A percentile compares a stretch with the other conserved stretches of the same genome.
These are phyloP conservation scores for Trifolium repens DNA, from an alignment of 306 rosid species.

Conservation along the genomic window DNA sequence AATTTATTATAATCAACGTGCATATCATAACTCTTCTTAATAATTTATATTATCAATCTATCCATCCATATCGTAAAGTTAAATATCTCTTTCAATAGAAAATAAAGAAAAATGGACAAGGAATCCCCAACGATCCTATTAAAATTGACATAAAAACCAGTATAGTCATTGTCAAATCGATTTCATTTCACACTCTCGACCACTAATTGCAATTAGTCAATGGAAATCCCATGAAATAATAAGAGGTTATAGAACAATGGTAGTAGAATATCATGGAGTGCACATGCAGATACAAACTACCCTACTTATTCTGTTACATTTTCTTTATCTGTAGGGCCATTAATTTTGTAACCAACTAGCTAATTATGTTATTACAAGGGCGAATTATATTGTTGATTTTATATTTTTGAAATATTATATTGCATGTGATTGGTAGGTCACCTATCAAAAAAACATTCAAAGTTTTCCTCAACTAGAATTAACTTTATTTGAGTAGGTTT, in stretches of 20 bases:
- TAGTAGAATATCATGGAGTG: slow-evolving; percentile 35
- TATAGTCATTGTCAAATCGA: neutral
- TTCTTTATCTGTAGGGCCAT: neutral
- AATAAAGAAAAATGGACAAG: neutral
- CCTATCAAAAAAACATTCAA: no score
- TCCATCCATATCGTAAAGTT: no score
- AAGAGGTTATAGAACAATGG: slow-evolving; percentile 12
- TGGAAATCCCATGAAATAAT: slow-evolving; percentile 27
- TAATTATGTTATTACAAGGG: neutral
- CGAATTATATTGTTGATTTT: no score
- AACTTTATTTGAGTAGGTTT: no score
- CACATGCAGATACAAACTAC: slow-evolving; percentile 44
- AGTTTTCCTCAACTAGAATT: no score
- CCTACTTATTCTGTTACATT: neutral
- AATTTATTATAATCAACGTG: neutral
- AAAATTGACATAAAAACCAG: neutral
- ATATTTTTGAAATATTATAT: no score
- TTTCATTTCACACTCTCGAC: neutral
- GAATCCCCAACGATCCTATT: neutral
- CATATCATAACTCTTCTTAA: neutral
- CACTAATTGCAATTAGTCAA: slow-evolving; percentile 37
- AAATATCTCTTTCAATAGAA: no score
- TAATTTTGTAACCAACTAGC: neutral
- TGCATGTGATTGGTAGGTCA: no score
- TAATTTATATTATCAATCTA: no score